A percentile compares a stretch with the other conserved stretches of the same genome.
phyloP scores from a whole-genome alignment of 352 stramenopile genomes.

The Thalassiosira gravida region DNA sequence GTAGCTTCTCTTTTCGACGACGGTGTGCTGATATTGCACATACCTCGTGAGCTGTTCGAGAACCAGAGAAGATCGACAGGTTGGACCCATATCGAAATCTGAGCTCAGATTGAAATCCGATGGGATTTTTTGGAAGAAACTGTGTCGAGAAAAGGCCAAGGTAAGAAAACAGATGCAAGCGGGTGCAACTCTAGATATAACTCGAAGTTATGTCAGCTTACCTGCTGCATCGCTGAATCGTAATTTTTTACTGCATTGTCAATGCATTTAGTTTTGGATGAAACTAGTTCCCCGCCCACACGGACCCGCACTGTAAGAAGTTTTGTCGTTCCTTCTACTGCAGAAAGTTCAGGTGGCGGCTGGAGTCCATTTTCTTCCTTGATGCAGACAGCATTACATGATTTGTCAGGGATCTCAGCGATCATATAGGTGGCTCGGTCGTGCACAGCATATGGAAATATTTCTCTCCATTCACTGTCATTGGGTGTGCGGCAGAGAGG shows the following conservation, averaged over 20 bases:
- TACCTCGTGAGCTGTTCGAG: slow-evolving; percentile 80
- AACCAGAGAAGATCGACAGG: slow-evolving; percentile 80
- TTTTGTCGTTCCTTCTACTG: slow-evolving; percentile 33
- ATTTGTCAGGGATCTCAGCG: slow-evolving; percentile 59
- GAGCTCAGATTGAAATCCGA: slow-evolving; percentile 80
- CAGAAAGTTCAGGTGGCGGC: slow-evolving; percentile 10
- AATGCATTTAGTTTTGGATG: slow-evolving; percentile 48
- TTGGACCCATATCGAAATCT: slow-evolving; percentile 67
- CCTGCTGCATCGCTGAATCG: slow-evolving; percentile 68
- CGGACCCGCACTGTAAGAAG: slow-evolving; percentile 73
- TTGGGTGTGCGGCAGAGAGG: slow-evolving; percentile 81
- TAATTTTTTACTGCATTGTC: slow-evolving; percentile 61
- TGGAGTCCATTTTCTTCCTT: slow-evolving; percentile 27
- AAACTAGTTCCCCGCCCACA: slow-evolving; percentile 78
- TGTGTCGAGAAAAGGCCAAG: slow-evolving; percentile 37
- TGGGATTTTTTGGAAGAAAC: slow-evolving; percentile 77
- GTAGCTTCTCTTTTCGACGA: slow-evolving; percentile 70
- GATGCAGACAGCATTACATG: slow-evolving; percentile 5
- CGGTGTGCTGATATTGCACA: slow-evolving; percentile 82
- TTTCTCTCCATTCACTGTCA: slow-evolving; percentile 81
- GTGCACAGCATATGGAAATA: slow-evolving; percentile 68
- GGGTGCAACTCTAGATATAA: neutral
- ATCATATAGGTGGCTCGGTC: slow-evolving; percentile 71
- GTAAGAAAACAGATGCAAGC: slow-evolving; percentile 2
- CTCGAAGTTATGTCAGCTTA: slow-evolving; percentile 10